Evolutionary conservation across 1,284 basidiomycete species (phyloP), one percentile per base, ranked within the genome.

Genomic region (Irpex lacteus): DNA sequence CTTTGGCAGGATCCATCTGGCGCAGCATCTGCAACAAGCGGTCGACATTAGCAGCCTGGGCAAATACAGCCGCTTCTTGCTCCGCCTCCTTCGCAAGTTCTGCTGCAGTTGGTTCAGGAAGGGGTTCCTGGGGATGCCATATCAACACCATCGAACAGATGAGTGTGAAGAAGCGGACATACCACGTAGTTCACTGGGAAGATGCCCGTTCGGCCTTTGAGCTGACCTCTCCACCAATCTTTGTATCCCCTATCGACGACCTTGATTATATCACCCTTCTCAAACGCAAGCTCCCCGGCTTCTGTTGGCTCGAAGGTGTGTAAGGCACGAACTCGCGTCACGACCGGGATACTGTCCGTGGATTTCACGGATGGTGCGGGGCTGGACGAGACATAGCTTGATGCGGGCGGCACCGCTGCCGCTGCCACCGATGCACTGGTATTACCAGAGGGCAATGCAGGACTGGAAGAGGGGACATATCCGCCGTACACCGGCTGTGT

Each of bases 161-260:
- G 26, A n/a, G 7, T 7, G 19, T 9, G 34, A 11, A 7, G 7
- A 13, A 32, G 34, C 8, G 18, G 36, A 36, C 90, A 34, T 71
- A 94, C 92, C 68, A 99, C 95, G 78, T 98, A 98, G 73, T 98
- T 98, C 49, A 98, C 94, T 0, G 98, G 97, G 77, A 99, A 99
- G 66, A 99, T 99, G 11, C 98, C 98, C 6, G 95, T 96, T 65
- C 93, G 83, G 1, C 96, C 96, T 70, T 92, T 92, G 49, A 96
- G 78, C 70, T 98, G 96, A 1, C 98, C 98, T 56, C 95, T 82
- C 96, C 97, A 99, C 98, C 98, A 99, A 74, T 98, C 95, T 72
- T 96, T 92, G 78, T 98, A 98, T 32, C 92, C 93, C 52, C 94
- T 88, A 75, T 98, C 96, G 8, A 99, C 88, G 13, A 98, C 97